These are phyloP conservation scores for Lactifluus echinatus DNA, from an alignment of 768 basidiomycete genomes.

Conservation along the genomic window DNA sequence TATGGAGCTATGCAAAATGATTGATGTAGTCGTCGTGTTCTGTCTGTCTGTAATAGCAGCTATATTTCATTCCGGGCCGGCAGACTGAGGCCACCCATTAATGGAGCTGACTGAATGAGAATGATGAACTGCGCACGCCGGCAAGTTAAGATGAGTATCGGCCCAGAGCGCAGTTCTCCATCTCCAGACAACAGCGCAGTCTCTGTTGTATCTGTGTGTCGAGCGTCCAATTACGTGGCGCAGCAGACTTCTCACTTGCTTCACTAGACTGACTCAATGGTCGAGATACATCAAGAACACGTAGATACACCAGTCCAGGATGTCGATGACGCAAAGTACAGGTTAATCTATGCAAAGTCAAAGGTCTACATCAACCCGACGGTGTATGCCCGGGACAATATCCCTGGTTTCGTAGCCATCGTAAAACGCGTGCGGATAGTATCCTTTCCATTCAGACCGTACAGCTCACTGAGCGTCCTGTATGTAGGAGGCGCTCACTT, in stretches of 20 bases:
- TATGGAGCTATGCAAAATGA: conserved; percentile 96
- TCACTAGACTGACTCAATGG: conserved; percentile 51
- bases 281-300: conserved; percentile 54
- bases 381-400: conserved; percentile 84
- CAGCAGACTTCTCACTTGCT: background rate
- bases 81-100: too few species aligned
- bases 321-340: conserved; percentile 53
- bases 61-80: background rate
- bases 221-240: background rate
- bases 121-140: background rate
- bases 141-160: background rate
- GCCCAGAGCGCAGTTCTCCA: background rate
- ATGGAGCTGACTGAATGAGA: too few species aligned
- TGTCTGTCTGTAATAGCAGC: conserved; percentile 7
- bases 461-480: conserved; percentile 3
- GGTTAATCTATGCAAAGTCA: conserved; percentile 82
- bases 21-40: conserved; percentile 12
- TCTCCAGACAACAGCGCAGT: background rate
- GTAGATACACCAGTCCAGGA: conserved; percentile 19
- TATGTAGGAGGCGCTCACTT: conserved; percentile 66
- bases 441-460: conserved; percentile 14
- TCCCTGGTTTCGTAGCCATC: conserved; percentile 86
- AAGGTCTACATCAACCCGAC: conserved; percentile 97
- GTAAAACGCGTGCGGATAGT: conserved; percentile 67
- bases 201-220: conserved; percentile 7